Evolutionary conservation across 31 red algal species (phyloP), one percentile per base, ranked within the genome.

Genomic region (Bonnemaisonia californica): DNA sequence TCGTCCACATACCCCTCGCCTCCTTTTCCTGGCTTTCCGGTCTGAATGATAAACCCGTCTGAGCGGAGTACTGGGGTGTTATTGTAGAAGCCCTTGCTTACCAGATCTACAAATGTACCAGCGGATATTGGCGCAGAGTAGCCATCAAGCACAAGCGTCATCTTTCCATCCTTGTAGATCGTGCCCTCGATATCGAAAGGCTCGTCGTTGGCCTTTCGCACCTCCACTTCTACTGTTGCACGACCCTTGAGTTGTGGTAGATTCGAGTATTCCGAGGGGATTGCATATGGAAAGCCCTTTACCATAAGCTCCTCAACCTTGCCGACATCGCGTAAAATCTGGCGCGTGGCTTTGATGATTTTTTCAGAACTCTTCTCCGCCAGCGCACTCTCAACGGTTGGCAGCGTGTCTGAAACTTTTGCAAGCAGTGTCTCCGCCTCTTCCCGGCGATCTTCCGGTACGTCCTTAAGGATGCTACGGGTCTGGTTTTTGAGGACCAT

Each of bases 71-170:
- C 82, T 22, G 70, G 28, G 35, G 41, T 71, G 23, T 74, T 60
- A 59, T 98, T 56, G 61, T 98, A 98, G 69, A 98, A 98, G 37
- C 95, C 91, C 9, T 92, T 92, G 30, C 78, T 54, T 11, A 94
- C 95, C 41, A 98, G 70, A 62, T 98, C 95, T 21, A 91, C 86
- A 88, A 98, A 98, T 51, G 81, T 89, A 21, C 95, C 95, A 22
- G 84, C 95, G n/a, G 95, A 89, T 18, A 98, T 73, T n/a, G 95
- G 95, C 19, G 95, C 95, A 30, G 66, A 83, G 41, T 91, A 98
- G 24, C 95, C 95, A 61, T 98, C 95, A 31, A 98, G 47, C 35
- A 98, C 95, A 60, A 98, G 62, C 7, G 91, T 93, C 68, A 98
- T 75, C 66, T 85, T 80, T 33, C 86, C 95, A 37, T 84, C 59